Percentiles rank a stretch among this genome's conserved stretches.
Evolutionary conservation across 1,139 yeast genomes (phyloP).

Genomic region (Magnusiomyces suaveolens): DNA sequence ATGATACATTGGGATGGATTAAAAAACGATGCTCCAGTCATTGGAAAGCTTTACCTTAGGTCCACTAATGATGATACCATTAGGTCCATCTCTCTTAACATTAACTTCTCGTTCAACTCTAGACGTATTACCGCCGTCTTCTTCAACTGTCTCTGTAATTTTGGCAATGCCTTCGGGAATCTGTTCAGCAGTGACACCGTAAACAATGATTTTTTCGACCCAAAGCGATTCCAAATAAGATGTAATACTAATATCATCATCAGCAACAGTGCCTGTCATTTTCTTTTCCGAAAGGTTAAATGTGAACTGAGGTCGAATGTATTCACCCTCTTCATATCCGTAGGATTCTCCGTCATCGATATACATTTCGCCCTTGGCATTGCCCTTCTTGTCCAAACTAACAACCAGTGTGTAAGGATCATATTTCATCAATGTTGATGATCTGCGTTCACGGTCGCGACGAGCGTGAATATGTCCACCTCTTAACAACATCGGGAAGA

Average conservation of each 20-base stretch:
- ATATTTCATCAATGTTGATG: constrained; percentile 59
- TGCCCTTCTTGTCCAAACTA: constrained; percentile 43
- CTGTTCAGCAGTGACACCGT: constrained; percentile 30
- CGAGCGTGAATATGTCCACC: constrained; percentile 70
- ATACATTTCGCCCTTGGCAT: constrained; percentile 52
- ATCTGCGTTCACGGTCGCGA: constrained; percentile 70
- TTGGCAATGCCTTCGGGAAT: neutral
- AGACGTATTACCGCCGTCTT: neutral
- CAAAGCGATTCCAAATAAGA: constrained; percentile 11
- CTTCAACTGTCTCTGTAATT: neutral
- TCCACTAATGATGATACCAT: neutral
- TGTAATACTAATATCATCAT: constrained; percentile 1
- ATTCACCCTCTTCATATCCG: constrained; percentile 45
- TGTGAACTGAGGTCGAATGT: constrained; percentile 28
- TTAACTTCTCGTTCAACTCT: neutral
- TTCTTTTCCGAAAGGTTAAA: constrained; percentile 13
- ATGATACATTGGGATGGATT: neutral
- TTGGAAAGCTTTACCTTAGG: constrained; percentile 3
- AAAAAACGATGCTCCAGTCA: constrained; percentile 6
- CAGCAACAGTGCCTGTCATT: constrained; percentile 13
- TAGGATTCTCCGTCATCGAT: constrained; percentile 79
- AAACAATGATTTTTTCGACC: constrained; percentile 48
- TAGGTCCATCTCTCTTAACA: neutral
- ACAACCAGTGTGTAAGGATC: constrained; percentile 80
- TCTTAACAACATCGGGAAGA: constrained; percentile 61